Evolutionary conservation across 164 flowering plant genomes (phyloP).

Genomic region (Warburgia ugandensis): DNA sequence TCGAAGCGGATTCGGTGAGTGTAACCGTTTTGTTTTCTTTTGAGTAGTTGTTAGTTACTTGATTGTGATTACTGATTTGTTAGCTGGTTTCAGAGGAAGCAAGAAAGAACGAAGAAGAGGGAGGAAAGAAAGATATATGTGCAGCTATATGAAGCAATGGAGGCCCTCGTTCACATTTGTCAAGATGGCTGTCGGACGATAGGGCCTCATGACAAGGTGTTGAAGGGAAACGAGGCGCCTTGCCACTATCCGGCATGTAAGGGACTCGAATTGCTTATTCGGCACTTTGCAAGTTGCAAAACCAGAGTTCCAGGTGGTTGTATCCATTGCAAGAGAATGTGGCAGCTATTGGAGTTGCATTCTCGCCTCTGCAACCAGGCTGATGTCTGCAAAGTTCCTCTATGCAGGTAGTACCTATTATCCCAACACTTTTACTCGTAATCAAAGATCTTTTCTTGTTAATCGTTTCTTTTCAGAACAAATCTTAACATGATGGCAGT

Average conservation of each 20-base stretch:
- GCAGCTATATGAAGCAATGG: constrained; percentile 84
- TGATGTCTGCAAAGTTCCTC: constrained; percentile 56
- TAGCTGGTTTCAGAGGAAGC: constrained; percentile 34
- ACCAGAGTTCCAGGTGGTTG: constrained; percentile 73
- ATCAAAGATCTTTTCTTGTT: too few relatives aligned
- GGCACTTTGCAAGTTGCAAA: constrained; percentile 87
- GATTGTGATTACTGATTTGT: constrained; percentile 1
- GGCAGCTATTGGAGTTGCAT: constrained; percentile 84
- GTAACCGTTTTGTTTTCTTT: background rate
- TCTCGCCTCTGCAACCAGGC: constrained; percentile 55
- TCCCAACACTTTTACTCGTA: background rate
- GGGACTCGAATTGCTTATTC: constrained; percentile 68
- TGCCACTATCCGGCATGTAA: constrained; percentile 69
- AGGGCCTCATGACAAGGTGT: constrained; percentile 70
- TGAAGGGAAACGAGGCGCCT: constrained; percentile 38
- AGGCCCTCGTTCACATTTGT: constrained; percentile 83
- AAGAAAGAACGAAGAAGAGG: constrained; percentile 40
- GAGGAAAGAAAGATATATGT: constrained; percentile 55
- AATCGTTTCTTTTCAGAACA: too few relatives aligned
- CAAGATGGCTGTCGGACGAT: constrained; percentile 89
- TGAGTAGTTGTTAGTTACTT: too few relatives aligned
- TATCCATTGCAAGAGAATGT: constrained; percentile 89
- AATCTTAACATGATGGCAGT: too few relatives aligned
- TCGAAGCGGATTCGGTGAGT: constrained; percentile 47
- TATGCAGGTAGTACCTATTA: constrained; percentile 49